These are phyloP conservation scores for Scheffersomyces lignosus DNA, from an alignment of 805 yeast genomes.

Conservation along the genomic window DNA sequence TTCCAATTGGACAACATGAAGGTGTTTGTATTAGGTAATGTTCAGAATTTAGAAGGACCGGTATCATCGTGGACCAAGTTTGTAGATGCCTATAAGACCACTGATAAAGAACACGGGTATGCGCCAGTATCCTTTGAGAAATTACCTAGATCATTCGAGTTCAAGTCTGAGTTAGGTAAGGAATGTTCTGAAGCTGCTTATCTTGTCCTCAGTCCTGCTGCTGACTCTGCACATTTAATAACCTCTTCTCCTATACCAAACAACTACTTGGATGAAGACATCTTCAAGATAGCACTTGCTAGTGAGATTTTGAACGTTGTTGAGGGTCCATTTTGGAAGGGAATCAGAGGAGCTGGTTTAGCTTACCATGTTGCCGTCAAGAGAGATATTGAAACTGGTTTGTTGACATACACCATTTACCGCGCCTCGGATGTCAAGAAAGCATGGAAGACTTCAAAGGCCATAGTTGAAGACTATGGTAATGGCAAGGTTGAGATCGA, in stretches of 20 bases:
- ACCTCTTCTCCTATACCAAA: slow-evolving; percentile 61
- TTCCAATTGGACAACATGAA: slow-evolving; percentile 62
- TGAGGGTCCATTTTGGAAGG: slow-evolving; percentile 97
- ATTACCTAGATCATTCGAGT: slow-evolving; percentile 54
- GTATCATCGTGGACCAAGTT: slow-evolving; percentile 58
- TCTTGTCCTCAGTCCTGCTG: slow-evolving; percentile 74
- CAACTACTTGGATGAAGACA: slow-evolving; percentile 48
- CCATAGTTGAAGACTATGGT: slow-evolving; percentile 62
- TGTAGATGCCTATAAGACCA: slow-evolving; percentile 14
- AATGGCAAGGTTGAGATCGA: slow-evolving; percentile 58
- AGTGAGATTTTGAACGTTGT: slow-evolving; percentile 77
- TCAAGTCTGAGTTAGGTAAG: slow-evolving; percentile 57
- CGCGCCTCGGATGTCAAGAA: slow-evolving; percentile 81
- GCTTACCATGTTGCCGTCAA: slow-evolving; percentile 83
- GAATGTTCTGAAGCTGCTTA: slow-evolving; percentile 54
- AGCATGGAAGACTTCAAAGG: slow-evolving; percentile 61
- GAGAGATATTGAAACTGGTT: slow-evolving; percentile 64
- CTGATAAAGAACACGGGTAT: slow-evolving; percentile 3
- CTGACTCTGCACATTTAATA: slow-evolving; percentile 74
- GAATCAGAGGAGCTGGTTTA: slow-evolving; percentile 89
- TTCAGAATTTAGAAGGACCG: slow-evolving; percentile 51
- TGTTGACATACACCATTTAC: slow-evolving; percentile 64
- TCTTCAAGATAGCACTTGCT: slow-evolving; percentile 69
- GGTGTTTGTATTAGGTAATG: slow-evolving; percentile 70
- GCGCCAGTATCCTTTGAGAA: slow-evolving; percentile 19